phyloP scores from a whole-genome alignment of 148 eudicot genomes.

The Hydrangea macrophylla region DNA sequence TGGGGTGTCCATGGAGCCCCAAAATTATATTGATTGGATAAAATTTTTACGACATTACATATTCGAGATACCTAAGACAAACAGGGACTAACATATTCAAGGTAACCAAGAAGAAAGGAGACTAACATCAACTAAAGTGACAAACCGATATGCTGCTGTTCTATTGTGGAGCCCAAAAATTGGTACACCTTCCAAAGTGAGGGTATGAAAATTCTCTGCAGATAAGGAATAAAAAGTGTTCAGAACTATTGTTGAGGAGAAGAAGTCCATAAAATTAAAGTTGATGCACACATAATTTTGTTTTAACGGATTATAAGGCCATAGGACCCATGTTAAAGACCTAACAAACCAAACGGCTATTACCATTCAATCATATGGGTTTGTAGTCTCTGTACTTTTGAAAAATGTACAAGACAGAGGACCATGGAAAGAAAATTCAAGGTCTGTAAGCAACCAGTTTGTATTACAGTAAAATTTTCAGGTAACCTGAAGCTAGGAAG shows the following conservation, averaged over 20 bases:
- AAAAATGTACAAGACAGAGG: background rate
- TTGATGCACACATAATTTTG: background rate
- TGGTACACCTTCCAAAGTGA: constrained; percentile 84
- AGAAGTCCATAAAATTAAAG: background rate
- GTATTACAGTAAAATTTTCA: background rate
- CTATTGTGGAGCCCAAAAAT: constrained; percentile 74
- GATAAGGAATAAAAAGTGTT: background rate
- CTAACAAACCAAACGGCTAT: background rate
- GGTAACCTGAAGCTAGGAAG: too few species aligned
- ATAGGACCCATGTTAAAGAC: background rate
- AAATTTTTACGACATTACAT: background rate
- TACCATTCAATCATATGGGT: background rate
- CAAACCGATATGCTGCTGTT: constrained; percentile 94
- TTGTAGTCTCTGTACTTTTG: too few species aligned
- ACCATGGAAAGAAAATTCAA: background rate
- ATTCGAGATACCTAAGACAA: constrained; percentile 11
- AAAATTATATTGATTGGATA: background rate
- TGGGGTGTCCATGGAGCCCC: background rate
- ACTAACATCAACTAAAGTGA: constrained; percentile 90
- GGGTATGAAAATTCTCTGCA: constrained; percentile 81
- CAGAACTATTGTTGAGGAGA: background rate
- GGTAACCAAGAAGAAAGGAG: constrained; percentile 20
- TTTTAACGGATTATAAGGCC: background rate
- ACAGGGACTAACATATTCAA: background rate
- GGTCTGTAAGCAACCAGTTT: background rate